A percentile compares a stretch with the other conserved stretches of the same genome.
Conservation (phyloP, 2,329 filamentous ascomycete genomes). For the Pseudogymnoascus verrucosus region DNA sequence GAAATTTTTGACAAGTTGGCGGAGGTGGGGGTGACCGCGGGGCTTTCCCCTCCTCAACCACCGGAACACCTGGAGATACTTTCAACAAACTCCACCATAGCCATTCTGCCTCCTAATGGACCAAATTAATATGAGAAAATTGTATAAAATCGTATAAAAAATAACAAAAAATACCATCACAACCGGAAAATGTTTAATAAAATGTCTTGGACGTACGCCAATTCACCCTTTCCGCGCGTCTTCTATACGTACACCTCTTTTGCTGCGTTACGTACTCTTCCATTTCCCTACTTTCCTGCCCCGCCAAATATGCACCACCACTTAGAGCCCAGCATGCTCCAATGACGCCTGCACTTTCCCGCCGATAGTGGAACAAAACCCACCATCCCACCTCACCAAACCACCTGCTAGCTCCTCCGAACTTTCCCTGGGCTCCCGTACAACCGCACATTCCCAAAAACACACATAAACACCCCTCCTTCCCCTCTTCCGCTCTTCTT, state of each 20-base stretch:
- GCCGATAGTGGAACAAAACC: not conserved
- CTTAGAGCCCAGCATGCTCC: not conserved
- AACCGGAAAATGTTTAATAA: not conserved
- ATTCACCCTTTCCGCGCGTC: not conserved
- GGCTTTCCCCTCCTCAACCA: not conserved
- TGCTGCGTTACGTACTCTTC: not conserved
- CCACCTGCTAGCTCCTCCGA: not conserved
- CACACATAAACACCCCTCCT: not conserved
- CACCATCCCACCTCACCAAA: not conserved
- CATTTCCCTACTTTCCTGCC: not conserved
- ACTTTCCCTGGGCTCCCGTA: not conserved
- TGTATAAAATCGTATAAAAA: not conserved
- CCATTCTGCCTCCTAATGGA: not conserved
- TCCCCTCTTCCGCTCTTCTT: constrained; percentile 9
- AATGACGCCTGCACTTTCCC: not conserved
- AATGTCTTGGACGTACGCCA: not conserved
- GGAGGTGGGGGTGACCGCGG: not conserved
- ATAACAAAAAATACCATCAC: not conserved
- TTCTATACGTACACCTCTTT: not conserved
- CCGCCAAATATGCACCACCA: not conserved
- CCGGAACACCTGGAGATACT: not conserved
- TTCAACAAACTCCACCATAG: not conserved
- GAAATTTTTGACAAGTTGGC: not conserved
- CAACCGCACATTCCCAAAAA: not conserved
- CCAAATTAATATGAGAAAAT: not conserved